phyloP scores from a whole-genome alignment of 371 early-diverging fungal species.

The Mucor plumbeus region DNA sequence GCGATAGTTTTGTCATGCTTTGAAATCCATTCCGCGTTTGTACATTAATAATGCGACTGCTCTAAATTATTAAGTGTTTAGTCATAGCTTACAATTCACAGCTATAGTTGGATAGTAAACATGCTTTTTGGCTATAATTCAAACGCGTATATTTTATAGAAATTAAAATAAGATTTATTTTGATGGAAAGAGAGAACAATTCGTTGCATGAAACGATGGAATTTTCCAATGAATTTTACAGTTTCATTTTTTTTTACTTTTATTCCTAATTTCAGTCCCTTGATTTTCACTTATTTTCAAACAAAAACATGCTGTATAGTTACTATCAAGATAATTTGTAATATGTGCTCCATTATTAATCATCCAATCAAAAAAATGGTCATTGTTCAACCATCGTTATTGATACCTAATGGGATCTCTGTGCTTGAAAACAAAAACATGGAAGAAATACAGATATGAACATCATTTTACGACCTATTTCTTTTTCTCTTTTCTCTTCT shows the following conservation, averaged over 20 bases:
- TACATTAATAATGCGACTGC: slow-evolving; percentile 18
- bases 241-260: not conserved
- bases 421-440: slow-evolving; percentile 8
- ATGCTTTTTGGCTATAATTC: not conserved
- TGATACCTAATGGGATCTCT: slow-evolving; percentile 5
- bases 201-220: not conserved
- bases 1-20: slow-evolving; percentile 17
- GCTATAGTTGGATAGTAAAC: not conserved
- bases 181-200: no score
- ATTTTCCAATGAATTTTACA: not conserved
- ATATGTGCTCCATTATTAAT: not conserved
- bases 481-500: slow-evolving; percentile 9
- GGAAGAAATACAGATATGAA: slow-evolving; percentile 3
- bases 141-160: not conserved
- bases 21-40: slow-evolving; percentile 6
- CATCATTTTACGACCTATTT: not conserved
- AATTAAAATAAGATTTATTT: not conserved
- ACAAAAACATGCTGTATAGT: not conserved
- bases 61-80: slow-evolving; percentile 13
- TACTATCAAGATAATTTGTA: not conserved
- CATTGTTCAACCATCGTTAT: slow-evolving; percentile 10
- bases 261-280: not conserved
- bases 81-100: not conserved
- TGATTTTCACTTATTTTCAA: not conserved
- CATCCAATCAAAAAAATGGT: slow-evolving; percentile 3